Evolutionary conservation across 495 filamentous ascomycete genomes (phyloP), one percentile per base, ranked within the genome.

Genomic region (Astrothelium subdiscretum): DNA sequence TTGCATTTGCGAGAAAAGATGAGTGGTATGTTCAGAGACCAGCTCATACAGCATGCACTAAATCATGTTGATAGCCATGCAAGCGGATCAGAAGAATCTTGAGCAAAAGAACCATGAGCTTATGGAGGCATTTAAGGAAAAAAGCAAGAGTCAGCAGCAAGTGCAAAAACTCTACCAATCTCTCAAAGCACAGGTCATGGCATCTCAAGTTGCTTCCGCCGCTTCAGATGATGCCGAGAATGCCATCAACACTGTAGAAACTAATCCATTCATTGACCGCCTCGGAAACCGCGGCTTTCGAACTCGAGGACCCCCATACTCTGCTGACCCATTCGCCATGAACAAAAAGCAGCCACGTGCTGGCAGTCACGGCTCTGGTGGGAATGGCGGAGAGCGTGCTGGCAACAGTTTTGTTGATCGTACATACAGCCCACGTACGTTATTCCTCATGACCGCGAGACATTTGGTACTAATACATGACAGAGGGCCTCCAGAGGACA

Each of bases 81-180:
- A 87, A 65, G 62, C 77, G 3, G 80, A 86, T 20, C 82, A 89
- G 62, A 85, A 89, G 22, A 77, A 78, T 15, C 78, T 96, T 2
- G 79, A 85, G 61, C 81, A 82, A 32, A 91, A 90, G 71, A 91
- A 91, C 60, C 81, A 89, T 31, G 90, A 94, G 20, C 77, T 96
- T 2, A 77, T 80, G 31, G 80, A 85, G 57, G 78, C 83, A 2
- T 84, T 85, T 63, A 79, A 82, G 44, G 87, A 92, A 32, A 95
- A 95, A 68, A 85, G 76, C 62, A 84, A 83, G 44, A 87, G 88
- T 62, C 80, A 90, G n/a, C 75, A 84, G 3, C 86, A 91, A 61
- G 86, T 85, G 22, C 89, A 91, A 65, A 88, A 92, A 65, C 81
- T 95, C 5, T 97, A 96, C 64, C 87, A 90, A 65, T 81, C 86